Percentiles rank a stretch among this genome's conserved stretches.
phyloP scores from a whole-genome alignment of 768 basidiomycete species.

The Lactifluus volemus region DNA sequence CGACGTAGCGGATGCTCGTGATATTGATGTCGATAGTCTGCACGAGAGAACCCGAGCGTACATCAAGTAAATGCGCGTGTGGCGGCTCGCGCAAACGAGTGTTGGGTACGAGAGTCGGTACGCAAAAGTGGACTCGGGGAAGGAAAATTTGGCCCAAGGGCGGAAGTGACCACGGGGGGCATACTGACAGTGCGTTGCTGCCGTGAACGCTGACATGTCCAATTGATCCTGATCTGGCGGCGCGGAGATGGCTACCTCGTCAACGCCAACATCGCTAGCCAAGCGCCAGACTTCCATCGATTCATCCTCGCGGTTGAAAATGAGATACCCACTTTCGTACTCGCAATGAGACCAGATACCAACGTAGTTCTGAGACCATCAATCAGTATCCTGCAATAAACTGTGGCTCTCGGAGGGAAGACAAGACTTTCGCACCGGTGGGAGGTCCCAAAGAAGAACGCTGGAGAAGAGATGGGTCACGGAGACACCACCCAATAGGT shows the following conservation, averaged over 20 bases:
- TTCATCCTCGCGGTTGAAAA: slow-evolving; percentile 53
- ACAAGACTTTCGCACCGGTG: slow-evolving; percentile 32
- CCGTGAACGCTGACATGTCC: slow-evolving; percentile 22
- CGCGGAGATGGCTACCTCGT: not conserved
- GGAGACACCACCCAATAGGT: slow-evolving; percentile 42
- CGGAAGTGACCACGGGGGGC: slow-evolving; percentile 42
- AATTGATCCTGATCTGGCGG: slow-evolving; percentile 24
- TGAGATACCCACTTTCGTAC: slow-evolving; percentile 59
- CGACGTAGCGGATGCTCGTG: slow-evolving; percentile 42
- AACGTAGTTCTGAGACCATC: slow-evolving; percentile 36
- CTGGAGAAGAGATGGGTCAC: slow-evolving; percentile 49
- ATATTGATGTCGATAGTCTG: slow-evolving; percentile 41
- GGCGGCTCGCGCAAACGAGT: slow-evolving; percentile 40
- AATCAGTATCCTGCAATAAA: not conserved
- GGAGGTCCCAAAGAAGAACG: slow-evolving; percentile 53
- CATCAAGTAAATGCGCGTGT: slow-evolving; percentile 54
- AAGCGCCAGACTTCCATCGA: slow-evolving; percentile 67
- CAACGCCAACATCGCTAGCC: slow-evolving; percentile 24
- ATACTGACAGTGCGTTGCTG: slow-evolving; percentile 11
- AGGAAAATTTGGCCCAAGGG: slow-evolving; percentile 49
- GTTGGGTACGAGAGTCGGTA: slow-evolving; percentile 64
- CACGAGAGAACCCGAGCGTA: slow-evolving; percentile 40
- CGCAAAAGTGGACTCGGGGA: slow-evolving; percentile 38
- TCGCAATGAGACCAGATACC: slow-evolving; percentile 58
- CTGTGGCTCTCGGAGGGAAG: not conserved